Evolutionary conservation across 2,329 filamentous ascomycete species (phyloP).

Genomic region (Arthroderma sp.): DNA sequence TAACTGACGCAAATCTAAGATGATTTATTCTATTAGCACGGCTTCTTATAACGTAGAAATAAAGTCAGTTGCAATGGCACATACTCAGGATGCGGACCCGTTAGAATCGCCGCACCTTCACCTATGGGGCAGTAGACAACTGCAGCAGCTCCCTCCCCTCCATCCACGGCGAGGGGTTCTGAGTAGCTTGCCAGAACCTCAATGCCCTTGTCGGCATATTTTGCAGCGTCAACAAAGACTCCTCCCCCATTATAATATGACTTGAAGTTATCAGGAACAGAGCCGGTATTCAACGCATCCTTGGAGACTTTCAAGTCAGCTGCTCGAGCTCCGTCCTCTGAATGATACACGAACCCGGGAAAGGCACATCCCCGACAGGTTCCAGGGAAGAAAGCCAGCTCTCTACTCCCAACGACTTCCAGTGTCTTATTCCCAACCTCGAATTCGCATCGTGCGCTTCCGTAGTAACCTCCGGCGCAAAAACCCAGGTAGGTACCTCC

Average conservation of each 20-base stretch:
- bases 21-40: constrained; percentile 12
- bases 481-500: constrained; percentile 83
- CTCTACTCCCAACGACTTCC: constrained; percentile 73
- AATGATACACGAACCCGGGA: constrained; percentile 77
- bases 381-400: constrained; percentile 80
- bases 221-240: constrained; percentile 70
- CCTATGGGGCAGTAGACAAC: constrained; percentile 74
- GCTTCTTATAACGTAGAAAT: background rate
- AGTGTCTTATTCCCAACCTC: constrained; percentile 70
- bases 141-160: constrained; percentile 60
- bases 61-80: constrained; percentile 16
- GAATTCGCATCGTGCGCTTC: constrained; percentile 69
- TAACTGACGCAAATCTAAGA: constrained; percentile 64
- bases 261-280: constrained; percentile 49
- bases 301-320: constrained; percentile 53
- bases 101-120: constrained; percentile 64
- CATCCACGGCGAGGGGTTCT: constrained; percentile 61
- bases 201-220: constrained; percentile 49
- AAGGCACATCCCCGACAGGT: constrained; percentile 78
- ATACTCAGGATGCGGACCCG: constrained; percentile 85
- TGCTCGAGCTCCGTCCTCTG: constrained; percentile 69
- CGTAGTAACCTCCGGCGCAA: constrained; percentile 93
- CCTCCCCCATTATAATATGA: constrained; percentile 93
- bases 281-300: constrained; percentile 40
- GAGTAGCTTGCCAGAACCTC: constrained; percentile 72